Base-by-base conservation (phyloP, 2,329 filamentous ascomycete genomes). In the Diaporthe velutina region DNA sequence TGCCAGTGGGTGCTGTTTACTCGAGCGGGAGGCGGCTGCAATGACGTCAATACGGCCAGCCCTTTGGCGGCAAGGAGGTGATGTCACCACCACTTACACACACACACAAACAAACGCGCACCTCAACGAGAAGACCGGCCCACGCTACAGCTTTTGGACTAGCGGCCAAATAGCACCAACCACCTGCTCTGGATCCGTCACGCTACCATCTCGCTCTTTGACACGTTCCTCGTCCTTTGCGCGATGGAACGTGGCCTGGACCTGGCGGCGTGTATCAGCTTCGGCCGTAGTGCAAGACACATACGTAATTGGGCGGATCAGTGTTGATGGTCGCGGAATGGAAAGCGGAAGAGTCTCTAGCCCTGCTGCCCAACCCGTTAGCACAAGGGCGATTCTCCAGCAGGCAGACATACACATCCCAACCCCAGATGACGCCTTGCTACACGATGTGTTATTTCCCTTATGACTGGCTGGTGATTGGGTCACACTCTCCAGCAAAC, bases 241-340 rank as follows among this genome's bases (percentile, higher is more conserved):
- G n/a, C 64, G 48, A 68, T 68, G 48, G 64, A 68, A 68, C 64
- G 64, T 68, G 48, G 64, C 64, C 33, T 68, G 33, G 45, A 54
- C 28, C 64, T 50, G 61, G 45, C 61, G 45, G 25, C 12, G 7
- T 17, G 30, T 52, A 54, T 54, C 64, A 68, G 13, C 17, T 40
- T 8, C 33, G n/a, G 64, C 48, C 48, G 64, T 54, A 38, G 48
- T 54, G 64, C 48, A 54, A 68, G 48, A 68, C 64, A 68, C 64
- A 19, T 68, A 68, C 64, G 64, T 68, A 68, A 68, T 68, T 38
- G 48, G 17, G 5, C n/a, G 48, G 64, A 28, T 30, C 25, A 15
- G 33, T 38, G 9, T 35, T 38, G 48, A 68, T 38, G 33, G 45
- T 28, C 45, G 48, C 33, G 64, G 64, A 22, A 22, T 54, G 48